Evolutionary conservation across 2,329 filamentous ascomycete genomes (phyloP), one percentile per base, ranked within the genome.

Genomic region (Sporothrix humicola): DNA sequence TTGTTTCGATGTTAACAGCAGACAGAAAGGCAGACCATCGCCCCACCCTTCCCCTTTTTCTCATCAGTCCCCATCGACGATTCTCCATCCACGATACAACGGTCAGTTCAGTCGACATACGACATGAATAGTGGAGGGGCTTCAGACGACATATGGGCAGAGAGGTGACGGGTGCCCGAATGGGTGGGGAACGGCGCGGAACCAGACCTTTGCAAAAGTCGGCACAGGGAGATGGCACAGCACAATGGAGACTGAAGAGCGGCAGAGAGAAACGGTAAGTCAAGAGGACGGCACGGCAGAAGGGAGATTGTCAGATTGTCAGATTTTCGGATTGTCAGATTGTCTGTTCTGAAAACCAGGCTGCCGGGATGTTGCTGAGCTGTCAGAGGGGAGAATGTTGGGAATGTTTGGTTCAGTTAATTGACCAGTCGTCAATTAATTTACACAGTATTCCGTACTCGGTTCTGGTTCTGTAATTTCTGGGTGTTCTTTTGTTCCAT

Each of bases 81-180:
- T 23, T 42, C 61, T 48, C 61, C 61, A 46, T 26, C 20, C n/a
- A 65, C 42, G 42, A 46, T 48, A 46, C 42, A 26, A 48, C 61
- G 42, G 4, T 15, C 12, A 20, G 37, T 48, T 48, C n/a, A 48
- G 23, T 23, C 61, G 61, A 65, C 61, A 65, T 46, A 46, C 61
- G 61, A 65, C 61, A 65, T 20, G 48, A 65, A 65, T 42, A 48
- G 61, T 65, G 61, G 61, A 65, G 61, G 42, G 37, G 59, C 31
- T 65, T 37, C 31, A 37, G 7, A 37, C 31, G 7, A 37, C 31
- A 6, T 2, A 37, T 37, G 31, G 7, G 31, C 31, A 37, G 7
- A 37, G 7, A 37, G 31, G 31, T 37, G 31, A 37, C 31, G 5
- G 31, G 31, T 37, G 7, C 4, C 7, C 5, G 31, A 5, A 37